A percentile compares a stretch with the other conserved stretches of the same genome.
These are phyloP conservation scores for Aureobasidium sp. DNA, from an alignment of 2,329 filamentous ascomycete genomes.

Conservation along the genomic window DNA sequence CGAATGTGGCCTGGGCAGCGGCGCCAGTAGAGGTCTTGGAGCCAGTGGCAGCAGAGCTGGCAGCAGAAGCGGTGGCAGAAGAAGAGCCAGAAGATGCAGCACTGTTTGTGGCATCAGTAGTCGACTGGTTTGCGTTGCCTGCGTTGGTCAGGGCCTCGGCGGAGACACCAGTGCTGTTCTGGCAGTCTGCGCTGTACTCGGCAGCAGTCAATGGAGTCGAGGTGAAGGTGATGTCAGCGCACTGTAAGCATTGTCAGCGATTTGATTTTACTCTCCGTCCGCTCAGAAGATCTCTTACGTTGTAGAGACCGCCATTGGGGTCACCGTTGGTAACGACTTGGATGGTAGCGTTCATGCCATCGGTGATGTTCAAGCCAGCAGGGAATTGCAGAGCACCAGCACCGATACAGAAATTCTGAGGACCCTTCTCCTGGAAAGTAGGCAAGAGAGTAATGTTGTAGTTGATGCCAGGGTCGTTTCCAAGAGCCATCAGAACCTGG, in stretches of 20 bases:
- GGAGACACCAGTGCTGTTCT: slow-evolving; percentile 51
- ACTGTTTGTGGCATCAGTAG: slow-evolving; percentile 16
- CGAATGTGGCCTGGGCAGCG: slow-evolving; percentile 27
- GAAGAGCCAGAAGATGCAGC: slow-evolving; percentile 8
- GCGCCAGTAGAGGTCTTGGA: slow-evolving; percentile 19
- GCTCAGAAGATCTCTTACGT: slow-evolving; percentile 30
- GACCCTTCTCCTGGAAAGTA: slow-evolving; percentile 52
- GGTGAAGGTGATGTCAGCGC: slow-evolving; percentile 65
- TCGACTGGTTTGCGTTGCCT: slow-evolving; percentile 17
- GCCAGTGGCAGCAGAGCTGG: slow-evolving; percentile 17
- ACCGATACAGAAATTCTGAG: slow-evolving; percentile 60
- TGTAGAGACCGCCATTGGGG: slow-evolving; percentile 57
- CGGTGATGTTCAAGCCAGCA: slow-evolving; percentile 41
- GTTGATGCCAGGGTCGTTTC: slow-evolving; percentile 47
- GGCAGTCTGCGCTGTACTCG: slow-evolving; percentile 45
- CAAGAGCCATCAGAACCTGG: slow-evolving; percentile 48
- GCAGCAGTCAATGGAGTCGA: slow-evolving; percentile 41
- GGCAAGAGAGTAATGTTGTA: slow-evolving; percentile 64
- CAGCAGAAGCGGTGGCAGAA: slow-evolving; percentile 11
- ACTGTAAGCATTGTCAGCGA: slow-evolving; percentile 38
- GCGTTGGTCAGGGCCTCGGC: slow-evolving; percentile 33
- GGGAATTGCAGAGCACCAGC: slow-evolving; percentile 46
- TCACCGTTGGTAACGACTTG: slow-evolving; percentile 62
- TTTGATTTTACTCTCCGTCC: not conserved
- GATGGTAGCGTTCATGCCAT: slow-evolving; percentile 58